Evolutionary conservation across 768 basidiomycete species (phyloP).

Genomic region (Mycena maculata): DNA sequence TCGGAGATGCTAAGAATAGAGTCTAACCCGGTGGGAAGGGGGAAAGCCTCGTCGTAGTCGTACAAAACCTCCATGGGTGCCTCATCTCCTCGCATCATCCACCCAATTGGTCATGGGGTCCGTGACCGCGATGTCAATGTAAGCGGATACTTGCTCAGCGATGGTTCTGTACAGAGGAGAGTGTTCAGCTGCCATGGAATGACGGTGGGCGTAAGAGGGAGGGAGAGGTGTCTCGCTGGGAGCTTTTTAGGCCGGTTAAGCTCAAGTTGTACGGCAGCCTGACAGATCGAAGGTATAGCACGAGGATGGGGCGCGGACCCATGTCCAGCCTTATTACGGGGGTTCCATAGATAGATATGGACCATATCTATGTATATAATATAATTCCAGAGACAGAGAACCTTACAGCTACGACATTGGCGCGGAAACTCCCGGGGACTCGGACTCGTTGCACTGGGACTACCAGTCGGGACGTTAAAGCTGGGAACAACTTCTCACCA

Average conservation of each 20-base stretch:
- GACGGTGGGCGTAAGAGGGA: conserved; percentile 16
- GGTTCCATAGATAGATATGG: too few relatives aligned
- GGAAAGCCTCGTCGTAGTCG: conserved; percentile 23
- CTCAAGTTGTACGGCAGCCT: conserved; percentile 1
- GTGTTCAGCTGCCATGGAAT: conserved; percentile 24
- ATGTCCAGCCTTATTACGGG: not conserved
- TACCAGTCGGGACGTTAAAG: too few relatives aligned
- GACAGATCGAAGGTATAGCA: not conserved
- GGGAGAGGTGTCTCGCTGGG: conserved; percentile 9
- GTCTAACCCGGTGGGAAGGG: conserved; percentile 24
- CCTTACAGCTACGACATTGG: too few relatives aligned
- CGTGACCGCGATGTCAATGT: conserved; percentile 27
- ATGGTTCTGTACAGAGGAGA: conserved; percentile 24
- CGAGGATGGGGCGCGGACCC: not conserved
- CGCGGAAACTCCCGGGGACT: too few relatives aligned
- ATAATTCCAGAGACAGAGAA: too few relatives aligned
- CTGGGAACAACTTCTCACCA: too few relatives aligned
- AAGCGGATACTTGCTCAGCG: conserved; percentile 27
- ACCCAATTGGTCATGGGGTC: conserved; percentile 12
- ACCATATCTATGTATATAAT: too few relatives aligned
- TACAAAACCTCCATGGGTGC: conserved; percentile 18
- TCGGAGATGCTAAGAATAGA: conserved; percentile 15
- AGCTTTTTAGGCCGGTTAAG: conserved; percentile 12
- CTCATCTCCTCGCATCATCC: conserved; percentile 1
- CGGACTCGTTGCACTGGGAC: too few relatives aligned